Conservation (phyloP, 1,284 basidiomycete species). For the Afroboletus lepidellus region DNA sequence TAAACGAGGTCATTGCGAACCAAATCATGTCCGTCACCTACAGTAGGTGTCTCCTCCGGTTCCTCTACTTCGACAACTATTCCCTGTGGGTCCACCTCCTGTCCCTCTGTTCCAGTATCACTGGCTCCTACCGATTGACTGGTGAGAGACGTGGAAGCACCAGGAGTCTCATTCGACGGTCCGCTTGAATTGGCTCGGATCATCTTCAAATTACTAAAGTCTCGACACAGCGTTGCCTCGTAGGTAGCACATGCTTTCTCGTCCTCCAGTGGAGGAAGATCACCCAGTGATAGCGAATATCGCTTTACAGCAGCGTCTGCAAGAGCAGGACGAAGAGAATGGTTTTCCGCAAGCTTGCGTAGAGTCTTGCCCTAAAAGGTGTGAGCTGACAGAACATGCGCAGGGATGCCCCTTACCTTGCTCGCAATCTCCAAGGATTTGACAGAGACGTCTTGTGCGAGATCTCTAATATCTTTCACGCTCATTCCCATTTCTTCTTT, state of each 20-base stretch:
- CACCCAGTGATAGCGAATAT: slow-evolving; percentile 51
- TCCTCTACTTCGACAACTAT: slow-evolving; percentile 27
- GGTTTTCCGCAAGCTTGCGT: slow-evolving; percentile 47
- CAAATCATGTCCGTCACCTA: slow-evolving; percentile 27
- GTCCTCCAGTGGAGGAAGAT: slow-evolving; percentile 52
- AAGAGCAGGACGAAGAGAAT: slow-evolving; percentile 41
- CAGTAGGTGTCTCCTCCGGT: slow-evolving; percentile 15
- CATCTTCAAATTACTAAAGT: slow-evolving; percentile 37
- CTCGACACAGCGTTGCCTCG: slow-evolving; percentile 50
- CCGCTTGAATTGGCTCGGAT: slow-evolving; percentile 24
- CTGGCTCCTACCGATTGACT: slow-evolving; percentile 12
- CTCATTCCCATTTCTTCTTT: slow-evolving; percentile 45
- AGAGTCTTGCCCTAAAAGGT: slow-evolving; percentile 58
- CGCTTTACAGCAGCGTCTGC: slow-evolving; percentile 44
- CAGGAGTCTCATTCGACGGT: slow-evolving; percentile 14
- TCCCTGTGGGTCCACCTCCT: slow-evolving; percentile 23
- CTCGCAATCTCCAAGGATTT: slow-evolving; percentile 60
- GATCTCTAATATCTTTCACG: slow-evolving; percentile 39
- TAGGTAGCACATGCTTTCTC: slow-evolving; percentile 42
- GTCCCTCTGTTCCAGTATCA: slow-evolving; percentile 16
- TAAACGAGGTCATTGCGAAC: slow-evolving; percentile 27
- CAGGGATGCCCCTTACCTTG: slow-evolving; percentile 45
- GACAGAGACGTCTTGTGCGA: slow-evolving; percentile 54
- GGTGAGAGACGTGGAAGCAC: slow-evolving; percentile 1
- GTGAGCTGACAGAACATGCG: slow-evolving; percentile 15